phyloP scores from a whole-genome alignment of 768 basidiomycete genomes.

The Mycena vitilis region DNA sequence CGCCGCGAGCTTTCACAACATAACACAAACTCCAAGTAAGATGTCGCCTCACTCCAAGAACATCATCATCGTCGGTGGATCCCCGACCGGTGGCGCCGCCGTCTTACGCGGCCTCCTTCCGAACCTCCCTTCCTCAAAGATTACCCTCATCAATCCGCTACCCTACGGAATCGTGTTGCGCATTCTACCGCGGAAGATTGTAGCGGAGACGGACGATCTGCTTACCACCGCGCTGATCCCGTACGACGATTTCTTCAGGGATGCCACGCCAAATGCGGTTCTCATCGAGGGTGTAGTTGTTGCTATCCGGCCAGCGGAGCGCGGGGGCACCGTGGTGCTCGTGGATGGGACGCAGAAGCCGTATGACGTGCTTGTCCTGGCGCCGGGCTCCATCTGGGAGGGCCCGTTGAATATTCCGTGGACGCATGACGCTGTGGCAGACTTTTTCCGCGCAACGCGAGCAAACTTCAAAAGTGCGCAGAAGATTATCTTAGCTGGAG shows the following conservation, averaged over 20 bases:
- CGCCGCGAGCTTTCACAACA: too few species aligned
- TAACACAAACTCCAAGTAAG: too few species aligned
- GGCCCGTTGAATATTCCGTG: conserved; percentile 51
- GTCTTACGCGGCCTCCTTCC: conserved; percentile 5
- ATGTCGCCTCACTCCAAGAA: not conserved
- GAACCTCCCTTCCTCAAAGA: conserved; percentile 14
- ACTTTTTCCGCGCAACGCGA: conserved; percentile 34
- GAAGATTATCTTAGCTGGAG: conserved; percentile 53
- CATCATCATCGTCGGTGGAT: conserved; percentile 16
- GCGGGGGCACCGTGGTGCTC: conserved; percentile 57
- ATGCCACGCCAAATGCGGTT: conserved; percentile 48
- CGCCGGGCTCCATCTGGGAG: conserved; percentile 62
- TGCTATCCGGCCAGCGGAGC: conserved; percentile 39
- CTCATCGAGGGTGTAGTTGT: conserved; percentile 50
- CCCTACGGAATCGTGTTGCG: conserved; percentile 54
- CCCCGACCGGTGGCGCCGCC: not conserved
- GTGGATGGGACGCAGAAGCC: conserved; percentile 54
- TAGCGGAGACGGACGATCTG: conserved; percentile 43
- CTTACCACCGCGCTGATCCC: conserved; percentile 54
- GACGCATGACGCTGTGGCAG: conserved; percentile 38
- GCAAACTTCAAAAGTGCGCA: conserved; percentile 46
- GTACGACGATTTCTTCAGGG: conserved; percentile 57
- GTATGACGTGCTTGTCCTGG: conserved; percentile 65
- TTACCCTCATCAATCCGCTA: conserved; percentile 47
- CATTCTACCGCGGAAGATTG: conserved; percentile 53